Conservation (phyloP, 148 eudicot species). For the Cornus suecica region DNA sequence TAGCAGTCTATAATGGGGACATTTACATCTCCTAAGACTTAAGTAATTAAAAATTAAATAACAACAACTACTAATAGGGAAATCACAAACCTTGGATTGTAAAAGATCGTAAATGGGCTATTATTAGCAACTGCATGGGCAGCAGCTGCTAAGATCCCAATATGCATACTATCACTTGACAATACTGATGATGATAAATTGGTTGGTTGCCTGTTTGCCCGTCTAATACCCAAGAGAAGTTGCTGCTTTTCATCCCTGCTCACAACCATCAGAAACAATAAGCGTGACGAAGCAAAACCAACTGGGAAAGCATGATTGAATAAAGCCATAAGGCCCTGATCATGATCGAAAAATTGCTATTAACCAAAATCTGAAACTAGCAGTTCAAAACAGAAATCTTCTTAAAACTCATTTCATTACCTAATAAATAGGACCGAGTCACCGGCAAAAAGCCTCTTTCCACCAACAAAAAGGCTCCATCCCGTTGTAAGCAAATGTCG, state of each 20-base stretch:
- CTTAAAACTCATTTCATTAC: slow-evolving; percentile 27
- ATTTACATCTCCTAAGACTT: too few species aligned
- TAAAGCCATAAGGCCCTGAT: not conserved
- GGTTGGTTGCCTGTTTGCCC: slow-evolving; percentile 87
- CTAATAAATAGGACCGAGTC: slow-evolving; percentile 93
- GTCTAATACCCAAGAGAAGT: slow-evolving; percentile 89
- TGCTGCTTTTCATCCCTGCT: slow-evolving; percentile 90
- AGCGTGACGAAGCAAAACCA: not conserved
- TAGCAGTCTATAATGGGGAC: too few species aligned
- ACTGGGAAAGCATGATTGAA: not conserved
- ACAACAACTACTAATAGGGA: not conserved
- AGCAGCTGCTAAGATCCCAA: slow-evolving; percentile 94
- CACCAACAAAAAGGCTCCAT: slow-evolving; percentile 96
- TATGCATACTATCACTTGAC: slow-evolving; percentile 98
- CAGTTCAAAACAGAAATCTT: not conserved
- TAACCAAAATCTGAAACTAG: not conserved
- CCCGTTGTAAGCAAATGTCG: slow-evolving; percentile 95
- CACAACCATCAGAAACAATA: slow-evolving; percentile 10
- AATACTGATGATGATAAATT: slow-evolving; percentile 86
- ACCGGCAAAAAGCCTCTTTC: slow-evolving; percentile 90
- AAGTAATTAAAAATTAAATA: too few species aligned
- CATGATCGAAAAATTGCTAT: not conserved
- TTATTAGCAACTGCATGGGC: slow-evolving; percentile 98
- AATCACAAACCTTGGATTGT: slow-evolving; percentile 68
- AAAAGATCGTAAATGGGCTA: slow-evolving; percentile 95